Percentiles rank a stretch among this genome's conserved stretches.
Conservation (phyloP, 805 yeast species). For the Wickerhamiella siamensis region DNA sequence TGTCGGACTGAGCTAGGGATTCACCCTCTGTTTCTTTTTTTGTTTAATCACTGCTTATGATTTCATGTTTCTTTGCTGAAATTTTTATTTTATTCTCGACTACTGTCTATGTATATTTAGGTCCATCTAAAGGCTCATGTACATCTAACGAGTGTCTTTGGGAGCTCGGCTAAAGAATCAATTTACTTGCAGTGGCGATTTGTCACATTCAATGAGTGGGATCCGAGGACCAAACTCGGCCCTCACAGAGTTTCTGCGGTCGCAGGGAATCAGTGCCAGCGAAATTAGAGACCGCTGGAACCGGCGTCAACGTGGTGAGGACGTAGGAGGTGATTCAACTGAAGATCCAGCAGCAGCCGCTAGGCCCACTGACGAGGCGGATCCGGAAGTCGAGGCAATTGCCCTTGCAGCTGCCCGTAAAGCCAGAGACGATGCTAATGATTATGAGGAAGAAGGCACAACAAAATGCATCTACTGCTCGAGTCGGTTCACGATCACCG, state of each 20-base stretch:
- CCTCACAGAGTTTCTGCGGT: slow-evolving; percentile 70
- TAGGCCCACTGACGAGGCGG: slow-evolving; percentile 9
- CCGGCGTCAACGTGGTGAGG: slow-evolving; percentile 12
- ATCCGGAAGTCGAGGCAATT: slow-evolving; percentile 17
- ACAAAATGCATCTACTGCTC: slow-evolving; percentile 55
- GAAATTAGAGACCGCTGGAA: slow-evolving; percentile 39
- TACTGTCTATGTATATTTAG: too few relatives aligned
- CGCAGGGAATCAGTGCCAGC: slow-evolving; percentile 79
- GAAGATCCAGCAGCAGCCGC: slow-evolving; percentile 14
- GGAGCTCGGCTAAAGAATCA: too few relatives aligned
- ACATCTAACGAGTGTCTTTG: too few relatives aligned
- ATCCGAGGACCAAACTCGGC: slow-evolving; percentile 56
- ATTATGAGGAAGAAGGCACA: slow-evolving; percentile 30
- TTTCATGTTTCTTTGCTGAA: neutral
- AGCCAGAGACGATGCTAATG: slow-evolving; percentile 12
- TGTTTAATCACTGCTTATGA: neutral
- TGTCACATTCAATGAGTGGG: neutral
- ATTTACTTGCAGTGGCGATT: neutral
- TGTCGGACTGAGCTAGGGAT: neutral
- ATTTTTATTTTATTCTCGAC: too few relatives aligned
- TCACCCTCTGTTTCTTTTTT: neutral
- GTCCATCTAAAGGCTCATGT: too few relatives aligned
- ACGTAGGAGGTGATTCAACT: slow-evolving; percentile 24
- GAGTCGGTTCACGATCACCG: slow-evolving; percentile 42
- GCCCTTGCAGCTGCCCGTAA: slow-evolving; percentile 20